Percentiles rank a stretch among this genome's conserved stretches.
phyloP scores from a whole-genome alignment of 495 filamentous ascomycete species.

The Penicillium parvum region DNA sequence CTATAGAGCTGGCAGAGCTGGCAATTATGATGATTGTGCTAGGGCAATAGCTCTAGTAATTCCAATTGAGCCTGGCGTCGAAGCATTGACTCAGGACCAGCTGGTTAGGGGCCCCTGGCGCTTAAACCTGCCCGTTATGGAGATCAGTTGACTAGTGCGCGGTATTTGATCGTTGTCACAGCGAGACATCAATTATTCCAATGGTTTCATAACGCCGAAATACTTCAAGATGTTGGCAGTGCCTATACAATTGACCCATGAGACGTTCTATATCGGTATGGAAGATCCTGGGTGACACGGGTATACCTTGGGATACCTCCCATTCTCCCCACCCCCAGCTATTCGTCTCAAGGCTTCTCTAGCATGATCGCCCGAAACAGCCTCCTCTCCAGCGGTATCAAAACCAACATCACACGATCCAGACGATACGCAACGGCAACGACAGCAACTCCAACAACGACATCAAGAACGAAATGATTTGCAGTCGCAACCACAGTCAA shows the following conservation, averaged over 20 bases:
- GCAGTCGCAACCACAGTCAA: constrained; percentile 60
- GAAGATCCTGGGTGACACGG: neutral
- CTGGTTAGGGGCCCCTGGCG: no score
- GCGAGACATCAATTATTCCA: constrained; percentile 1
- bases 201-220: neutral
- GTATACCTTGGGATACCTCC: constrained; percentile 1
- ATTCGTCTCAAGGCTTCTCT: constrained; percentile 43
- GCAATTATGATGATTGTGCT: neutral
- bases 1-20: no score
- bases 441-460: constrained; percentile 45
- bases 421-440: constrained; percentile 43
- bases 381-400: constrained; percentile 52
- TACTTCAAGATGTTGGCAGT: no score
- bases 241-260: no score
- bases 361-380: constrained; percentile 45
- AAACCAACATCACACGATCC: constrained; percentile 48
- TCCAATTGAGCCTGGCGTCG: neutral
- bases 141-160: neutral
- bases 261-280: no score
- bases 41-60: neutral
- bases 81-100: neutral
- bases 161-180: neutral
- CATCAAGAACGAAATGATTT: constrained; percentile 62
- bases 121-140: constrained; percentile 10
- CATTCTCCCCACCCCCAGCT: neutral